Evolutionary conservation across 306 rosid genomes (phyloP), one percentile per base, ranked within the genome.

Genomic region (Lathyrus aphaca): DNA sequence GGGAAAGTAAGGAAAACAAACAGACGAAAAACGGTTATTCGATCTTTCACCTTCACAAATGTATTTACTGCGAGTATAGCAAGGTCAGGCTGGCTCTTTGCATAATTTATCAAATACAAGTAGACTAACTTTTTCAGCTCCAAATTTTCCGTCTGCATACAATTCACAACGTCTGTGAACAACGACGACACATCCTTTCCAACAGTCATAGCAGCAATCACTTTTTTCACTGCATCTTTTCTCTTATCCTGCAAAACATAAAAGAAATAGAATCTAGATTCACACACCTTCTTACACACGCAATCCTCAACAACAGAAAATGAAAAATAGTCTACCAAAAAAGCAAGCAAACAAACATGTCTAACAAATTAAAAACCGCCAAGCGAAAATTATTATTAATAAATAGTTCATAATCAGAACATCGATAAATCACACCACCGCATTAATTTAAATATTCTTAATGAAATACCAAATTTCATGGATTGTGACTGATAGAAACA

Each of bases 221-320:
- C 99, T 82, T 95, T 95, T 85, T 95, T 95, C 1, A 95, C 99
- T 8, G 99, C 99, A 91, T 95, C 99, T 80, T 95, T 95, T 78
- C 99, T 89, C 82, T 91, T 95, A 79, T 95, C 99, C 99, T 95
- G 73, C 59, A 69, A 56, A 68, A 71, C 72, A 79, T 29, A 42
- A 25, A 44, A 72, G 30, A 69, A n/a, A 65, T 1, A 68, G 5
- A 30, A 49, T 38, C 23, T 30, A 63, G 59, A 16, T 15, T 70
- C 76, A 21, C 80, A 56, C 18, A n/a, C 38, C 46, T 74, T 68
- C 68, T 44, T 15, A 54, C 17, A 65, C 2, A 17, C 25, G 18
- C n/a, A 64, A 49, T 21, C 59, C 40, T 68, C 40, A 57, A 58
- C 50, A 18, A 44, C 3, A n/a, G 27, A 40, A 74, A 45, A 3